Evolutionary conservation across 2,329 filamentous ascomycete species (phyloP).

Genomic region (Exserohilum rostratum): DNA sequence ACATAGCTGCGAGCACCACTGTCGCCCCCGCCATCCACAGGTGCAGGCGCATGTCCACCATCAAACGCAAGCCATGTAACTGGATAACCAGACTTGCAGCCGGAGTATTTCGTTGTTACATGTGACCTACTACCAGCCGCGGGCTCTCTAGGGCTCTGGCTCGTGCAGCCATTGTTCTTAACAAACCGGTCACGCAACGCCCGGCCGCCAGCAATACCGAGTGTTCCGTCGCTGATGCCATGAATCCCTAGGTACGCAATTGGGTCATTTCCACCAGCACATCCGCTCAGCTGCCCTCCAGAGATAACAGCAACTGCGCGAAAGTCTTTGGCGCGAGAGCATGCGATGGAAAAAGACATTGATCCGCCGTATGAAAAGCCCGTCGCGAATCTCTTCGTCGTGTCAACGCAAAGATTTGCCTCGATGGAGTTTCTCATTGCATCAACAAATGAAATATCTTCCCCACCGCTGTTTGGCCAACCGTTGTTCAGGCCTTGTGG

Average conservation of each 20-base stretch:
- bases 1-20: constrained; percentile 17
- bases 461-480: constrained; percentile 52
- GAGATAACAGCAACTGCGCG: constrained; percentile 47
- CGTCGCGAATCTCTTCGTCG: constrained; percentile 50
- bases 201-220: constrained; percentile 42
- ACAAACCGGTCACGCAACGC: constrained; percentile 48
- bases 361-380: constrained; percentile 54
- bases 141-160: constrained; percentile 22
- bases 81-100: constrained; percentile 40
- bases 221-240: constrained; percentile 46
- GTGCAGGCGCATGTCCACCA: constrained; percentile 24
- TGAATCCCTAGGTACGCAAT: constrained; percentile 49
- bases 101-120: constrained; percentile 21
- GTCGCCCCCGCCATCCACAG: constrained; percentile 20
- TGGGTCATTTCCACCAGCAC: constrained; percentile 32
- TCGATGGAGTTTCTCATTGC: constrained; percentile 49
- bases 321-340: constrained; percentile 49
- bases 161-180: constrained; percentile 45
- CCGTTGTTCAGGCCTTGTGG: constrained; percentile 50
- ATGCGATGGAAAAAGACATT: constrained; percentile 53
- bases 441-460: constrained; percentile 52
- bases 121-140: constrained; percentile 12
- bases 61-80: constrained; percentile 39
- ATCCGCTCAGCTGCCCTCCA: constrained; percentile 24
- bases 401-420: constrained; percentile 51